A percentile compares a stretch with the other conserved stretches of the same genome.
Conservation (phyloP, 2,329 filamentous ascomycete species). For the Pseudocercospora macadamiae region DNA sequence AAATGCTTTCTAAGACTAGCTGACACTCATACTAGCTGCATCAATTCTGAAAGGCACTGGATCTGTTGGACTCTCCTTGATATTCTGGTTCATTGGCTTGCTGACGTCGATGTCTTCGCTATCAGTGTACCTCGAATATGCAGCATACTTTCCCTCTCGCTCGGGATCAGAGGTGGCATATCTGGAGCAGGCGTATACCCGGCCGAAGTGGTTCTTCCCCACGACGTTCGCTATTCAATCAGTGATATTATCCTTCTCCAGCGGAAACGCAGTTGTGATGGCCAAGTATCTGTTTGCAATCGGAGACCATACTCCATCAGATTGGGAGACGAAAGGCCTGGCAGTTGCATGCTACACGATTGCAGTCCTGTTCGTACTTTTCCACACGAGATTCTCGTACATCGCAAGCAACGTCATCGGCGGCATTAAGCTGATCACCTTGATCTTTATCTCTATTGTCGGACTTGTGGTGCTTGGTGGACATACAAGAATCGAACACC, state of each 20-base stretch:
- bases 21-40: slow-evolving; percentile 41
- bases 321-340: slow-evolving; percentile 70
- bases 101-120: slow-evolving; percentile 60
- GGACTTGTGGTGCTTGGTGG: slow-evolving; percentile 66
- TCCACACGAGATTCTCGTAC: slow-evolving; percentile 62
- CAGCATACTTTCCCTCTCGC: slow-evolving; percentile 67
- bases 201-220: slow-evolving; percentile 66
- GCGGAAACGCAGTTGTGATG: slow-evolving; percentile 63
- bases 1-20: background rate
- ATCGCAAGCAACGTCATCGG: slow-evolving; percentile 61
- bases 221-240: slow-evolving; percentile 66
- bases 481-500: slow-evolving; percentile 54
- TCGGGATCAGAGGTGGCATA: slow-evolving; percentile 70
- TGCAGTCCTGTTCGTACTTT: slow-evolving; percentile 49
- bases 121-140: slow-evolving; percentile 65
- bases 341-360: slow-evolving; percentile 66
- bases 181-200: slow-evolving; percentile 68
- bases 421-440: slow-evolving; percentile 61
- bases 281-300: slow-evolving; percentile 66
- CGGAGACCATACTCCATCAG: slow-evolving; percentile 52
- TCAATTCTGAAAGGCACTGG: slow-evolving; percentile 63
- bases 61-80: slow-evolving; percentile 63
- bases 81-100: slow-evolving; percentile 66
- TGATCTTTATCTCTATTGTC: slow-evolving; percentile 57
- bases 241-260: slow-evolving; percentile 67